phyloP scores from a whole-genome alignment of 2,329 filamentous ascomycete genomes.

The Phaeomoniella chlamydospora region DNA sequence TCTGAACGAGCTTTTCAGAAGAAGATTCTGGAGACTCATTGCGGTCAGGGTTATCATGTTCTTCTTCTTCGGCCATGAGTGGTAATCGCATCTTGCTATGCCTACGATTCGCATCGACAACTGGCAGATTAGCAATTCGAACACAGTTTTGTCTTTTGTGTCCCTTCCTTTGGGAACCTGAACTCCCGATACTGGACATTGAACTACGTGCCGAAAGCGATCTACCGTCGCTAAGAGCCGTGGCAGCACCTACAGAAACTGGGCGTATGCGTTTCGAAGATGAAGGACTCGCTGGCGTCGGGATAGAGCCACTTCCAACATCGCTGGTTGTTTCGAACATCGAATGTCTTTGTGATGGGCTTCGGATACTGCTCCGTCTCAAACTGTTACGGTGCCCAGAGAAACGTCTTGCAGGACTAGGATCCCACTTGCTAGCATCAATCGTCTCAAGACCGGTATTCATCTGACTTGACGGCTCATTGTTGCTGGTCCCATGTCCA shows the following conservation, averaged over 20 bases:
- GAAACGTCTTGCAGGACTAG: slow-evolving; percentile 1
- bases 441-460: background rate
- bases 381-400: background rate
- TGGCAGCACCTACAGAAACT: background rate
- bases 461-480: slow-evolving; percentile 9
- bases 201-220: slow-evolving; percentile 7
- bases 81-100: slow-evolving; percentile 11
- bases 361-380: slow-evolving; percentile 1
- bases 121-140: slow-evolving; percentile 22
- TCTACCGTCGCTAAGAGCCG: slow-evolving; percentile 7
- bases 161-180: slow-evolving; percentile 7
- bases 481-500: slow-evolving; percentile 4
- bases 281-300: slow-evolving; percentile 10
- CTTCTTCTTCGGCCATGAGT: slow-evolving; percentile 20
- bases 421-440: background rate
- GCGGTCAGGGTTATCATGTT: slow-evolving; percentile 16
- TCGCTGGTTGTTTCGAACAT: slow-evolving; percentile 10
- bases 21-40: slow-evolving; percentile 15
- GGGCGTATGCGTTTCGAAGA: slow-evolving; percentile 10
- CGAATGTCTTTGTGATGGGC: slow-evolving; percentile 13
- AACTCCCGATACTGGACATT: slow-evolving; percentile 8
- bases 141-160: slow-evolving; percentile 23
- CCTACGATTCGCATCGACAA: background rate
- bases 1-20: background rate
- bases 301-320: slow-evolving; percentile 10